Percentiles rank a stretch among this genome's conserved stretches.
These are phyloP conservation scores for Leishmania tropica DNA, from an alignment of 208 protist species.

Conservation along the genomic window DNA sequence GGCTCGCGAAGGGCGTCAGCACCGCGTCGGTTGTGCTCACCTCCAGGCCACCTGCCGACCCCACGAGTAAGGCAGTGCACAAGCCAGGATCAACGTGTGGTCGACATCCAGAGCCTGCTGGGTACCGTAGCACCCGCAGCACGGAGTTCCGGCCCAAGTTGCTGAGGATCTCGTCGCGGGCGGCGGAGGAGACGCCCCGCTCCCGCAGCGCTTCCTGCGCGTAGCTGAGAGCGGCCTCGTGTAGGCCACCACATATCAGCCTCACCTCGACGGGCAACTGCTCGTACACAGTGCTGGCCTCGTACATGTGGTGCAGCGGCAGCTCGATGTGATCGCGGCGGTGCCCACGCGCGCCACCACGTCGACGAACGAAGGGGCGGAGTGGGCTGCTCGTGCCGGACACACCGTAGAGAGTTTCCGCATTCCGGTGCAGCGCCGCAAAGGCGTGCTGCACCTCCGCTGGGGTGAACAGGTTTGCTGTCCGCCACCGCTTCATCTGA, in stretches of 20 bases:
- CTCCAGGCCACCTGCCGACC: slow-evolving; percentile 62
- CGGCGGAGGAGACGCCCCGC: slow-evolving; percentile 9
- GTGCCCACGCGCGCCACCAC: slow-evolving; percentile 10
- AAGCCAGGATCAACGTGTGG: slow-evolving; percentile 82
- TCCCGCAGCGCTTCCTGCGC: slow-evolving; percentile 27
- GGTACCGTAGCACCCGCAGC: slow-evolving; percentile 70
- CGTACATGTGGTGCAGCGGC: slow-evolving; percentile 24
- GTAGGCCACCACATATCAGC: slow-evolving; percentile 37
- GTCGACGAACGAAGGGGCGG: slow-evolving; percentile 15
- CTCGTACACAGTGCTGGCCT: slow-evolving; percentile 3
- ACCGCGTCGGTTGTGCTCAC: slow-evolving; percentile 27
- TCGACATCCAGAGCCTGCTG: slow-evolving; percentile 51
- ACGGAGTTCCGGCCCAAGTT: slow-evolving; percentile 53
- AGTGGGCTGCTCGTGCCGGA: slow-evolving; percentile 2
- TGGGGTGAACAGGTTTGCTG: slow-evolving; percentile 31
- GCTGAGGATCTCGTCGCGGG: slow-evolving; percentile 29
- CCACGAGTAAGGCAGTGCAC: slow-evolving; percentile 62
- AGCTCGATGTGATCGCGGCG: slow-evolving; percentile 36
- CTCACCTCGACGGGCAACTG: slow-evolving; percentile 41
- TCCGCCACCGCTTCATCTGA: slow-evolving; percentile 26
- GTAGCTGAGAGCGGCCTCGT: slow-evolving; percentile 37
- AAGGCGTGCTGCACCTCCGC: slow-evolving; percentile 46
- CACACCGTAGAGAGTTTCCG: background rate
- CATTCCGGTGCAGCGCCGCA: slow-evolving; percentile 31
- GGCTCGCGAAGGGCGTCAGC: slow-evolving; percentile 5